Evolutionary conservation across 2,329 filamentous ascomycete species (phyloP), one percentile per base, ranked within the genome.

Genomic region (Alternaria sp.): DNA sequence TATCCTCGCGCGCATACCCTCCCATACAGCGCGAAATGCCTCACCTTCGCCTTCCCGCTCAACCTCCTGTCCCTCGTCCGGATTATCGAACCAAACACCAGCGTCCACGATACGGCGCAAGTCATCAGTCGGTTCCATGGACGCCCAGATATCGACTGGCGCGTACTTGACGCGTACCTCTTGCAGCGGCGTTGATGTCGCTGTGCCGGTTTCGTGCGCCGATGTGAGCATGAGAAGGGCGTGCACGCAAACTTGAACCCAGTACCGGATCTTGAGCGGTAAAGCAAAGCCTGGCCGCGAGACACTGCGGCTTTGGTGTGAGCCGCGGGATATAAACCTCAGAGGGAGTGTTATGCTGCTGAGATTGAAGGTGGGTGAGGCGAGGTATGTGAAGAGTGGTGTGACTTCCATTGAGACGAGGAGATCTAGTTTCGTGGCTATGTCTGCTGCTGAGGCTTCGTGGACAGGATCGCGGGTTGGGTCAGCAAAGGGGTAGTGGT

Each of bases 101-200:
- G 60, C 51, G 41, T 69, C 58, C 2, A 62, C 64, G 36, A 77
- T 71, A 24, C 70, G 62, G 9, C 48, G 33, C 51, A 77, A 52
- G 23, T 75, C 63, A 34, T 76, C 73, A 0, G 62, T 63, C 1
- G 72, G 72, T 44, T 75, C 72, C 71, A 77, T 73, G 28, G 62
- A 67, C 14, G 74, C 74, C 74, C 72, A 77, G 14, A 75, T 70
- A 51, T 77, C 71, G 59, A 67, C 71, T 5, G 75, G 72, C 49
- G 70, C 66, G 42, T 77, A 76, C 41, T 69, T 69, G 41, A 77
- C 51, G 1, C 60, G 41, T 17, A 77, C 68, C 31, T 71, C 56
- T 7, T 66, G 45, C 1, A 76, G 54, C 3, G 60, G 41, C 0
- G 65, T 17, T 0, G 55, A 29, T 4, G 51, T 21, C 1, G 58